Evolutionary conservation across 345 rosid genomes (phyloP).

Genomic region (Dipteronia dyeriana): DNA sequence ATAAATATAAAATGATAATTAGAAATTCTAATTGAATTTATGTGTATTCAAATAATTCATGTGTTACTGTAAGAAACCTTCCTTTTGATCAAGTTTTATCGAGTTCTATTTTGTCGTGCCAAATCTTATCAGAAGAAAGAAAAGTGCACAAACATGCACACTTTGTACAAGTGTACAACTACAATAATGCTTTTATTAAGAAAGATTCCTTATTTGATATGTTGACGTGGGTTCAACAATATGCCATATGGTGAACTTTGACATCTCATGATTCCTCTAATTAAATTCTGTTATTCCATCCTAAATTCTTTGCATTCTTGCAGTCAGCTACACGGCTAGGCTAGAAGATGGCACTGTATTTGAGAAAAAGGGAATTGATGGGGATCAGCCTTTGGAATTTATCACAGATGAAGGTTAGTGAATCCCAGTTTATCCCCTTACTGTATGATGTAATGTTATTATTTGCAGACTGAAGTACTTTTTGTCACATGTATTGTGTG

Average conservation of each 20-base stretch:
- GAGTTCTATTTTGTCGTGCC: too few species aligned
- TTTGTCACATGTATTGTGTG: background rate
- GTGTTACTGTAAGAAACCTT: background rate
- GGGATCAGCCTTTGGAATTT: constrained; percentile 47
- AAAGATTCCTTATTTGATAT: background rate
- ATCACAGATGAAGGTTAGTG: constrained; percentile 54
- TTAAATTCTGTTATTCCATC: constrained; percentile 1
- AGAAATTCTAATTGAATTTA: background rate
- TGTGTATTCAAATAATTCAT: background rate
- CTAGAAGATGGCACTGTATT: constrained; percentile 56
- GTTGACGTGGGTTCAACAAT: background rate
- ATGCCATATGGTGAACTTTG: background rate
- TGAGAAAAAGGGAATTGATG: constrained; percentile 56
- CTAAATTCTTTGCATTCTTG: constrained; percentile 19
- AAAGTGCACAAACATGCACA: background rate
- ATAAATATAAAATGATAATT: background rate
- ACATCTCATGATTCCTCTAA: background rate
- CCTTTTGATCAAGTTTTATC: background rate
- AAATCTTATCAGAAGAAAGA: background rate
- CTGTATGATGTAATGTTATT: background rate
- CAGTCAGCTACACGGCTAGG: constrained; percentile 53
- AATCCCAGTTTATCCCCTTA: background rate
- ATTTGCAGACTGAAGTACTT: background rate
- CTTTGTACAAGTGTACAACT: background rate
- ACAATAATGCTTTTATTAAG: background rate